Evolutionary conservation across 179 eudicot genomes (phyloP).

Genomic region (Vitellaria paradoxa): DNA sequence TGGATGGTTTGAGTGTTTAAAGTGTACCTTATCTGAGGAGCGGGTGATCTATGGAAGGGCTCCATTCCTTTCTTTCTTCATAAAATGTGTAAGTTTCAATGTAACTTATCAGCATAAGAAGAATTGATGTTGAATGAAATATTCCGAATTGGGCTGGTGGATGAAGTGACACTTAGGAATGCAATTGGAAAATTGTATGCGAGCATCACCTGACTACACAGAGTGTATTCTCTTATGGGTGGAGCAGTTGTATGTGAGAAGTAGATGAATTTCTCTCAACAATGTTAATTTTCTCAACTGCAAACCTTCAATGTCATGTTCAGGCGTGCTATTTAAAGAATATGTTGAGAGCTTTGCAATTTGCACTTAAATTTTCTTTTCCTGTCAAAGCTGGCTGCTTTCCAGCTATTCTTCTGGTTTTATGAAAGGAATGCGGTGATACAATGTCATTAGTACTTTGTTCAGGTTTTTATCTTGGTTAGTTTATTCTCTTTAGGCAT

Average conservation of each 20-base stretch:
- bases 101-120: not conserved
- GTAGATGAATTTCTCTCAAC: not conserved
- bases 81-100: not conserved
- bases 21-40: not conserved
- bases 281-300: not conserved
- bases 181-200: not conserved
- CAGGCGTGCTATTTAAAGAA: not conserved
- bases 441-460: not conserved
- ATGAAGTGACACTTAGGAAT: not conserved
- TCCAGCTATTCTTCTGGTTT: not conserved
- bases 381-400: conserved; percentile 12
- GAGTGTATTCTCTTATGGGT: not conserved
- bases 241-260: not conserved
- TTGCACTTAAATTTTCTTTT: not conserved
- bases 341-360: not conserved
- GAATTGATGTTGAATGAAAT: not conserved
- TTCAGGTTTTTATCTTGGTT: not conserved
- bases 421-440: not conserved
- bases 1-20: not conserved
- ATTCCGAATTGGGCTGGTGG: conserved; percentile 1
- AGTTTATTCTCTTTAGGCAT: not conserved
- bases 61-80: not conserved
- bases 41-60: not conserved
- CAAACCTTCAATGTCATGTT: not conserved
- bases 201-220: not conserved